phyloP scores from a whole-genome alignment of 108 stramenopile species.

The Nitzschia palea region DNA sequence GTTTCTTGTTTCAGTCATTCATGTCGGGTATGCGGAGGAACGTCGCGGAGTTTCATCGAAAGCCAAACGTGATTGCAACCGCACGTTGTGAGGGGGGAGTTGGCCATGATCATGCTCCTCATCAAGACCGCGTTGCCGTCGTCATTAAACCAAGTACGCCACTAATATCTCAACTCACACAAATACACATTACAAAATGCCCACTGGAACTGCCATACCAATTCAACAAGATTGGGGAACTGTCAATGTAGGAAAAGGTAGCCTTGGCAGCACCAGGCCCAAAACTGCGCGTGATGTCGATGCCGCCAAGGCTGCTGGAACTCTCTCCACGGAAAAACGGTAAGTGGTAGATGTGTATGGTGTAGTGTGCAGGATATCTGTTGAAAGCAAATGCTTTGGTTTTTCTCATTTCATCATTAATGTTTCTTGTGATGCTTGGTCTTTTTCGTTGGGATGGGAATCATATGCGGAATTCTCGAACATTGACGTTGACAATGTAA shows the following conservation, averaged over 20 bases:
- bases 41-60: background rate
- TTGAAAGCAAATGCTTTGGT: background rate
- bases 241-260: slow-evolving; percentile 74
- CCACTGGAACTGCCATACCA: slow-evolving; percentile 39
- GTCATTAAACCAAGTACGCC: background rate
- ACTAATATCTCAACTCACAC: slow-evolving; percentile 3
- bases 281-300: slow-evolving; percentile 56
- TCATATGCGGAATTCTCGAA: too few relatives aligned
- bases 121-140: background rate
- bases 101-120: too few relatives aligned
- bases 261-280: slow-evolving; percentile 37
- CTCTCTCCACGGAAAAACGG: slow-evolving; percentile 59
- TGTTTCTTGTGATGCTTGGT: background rate
- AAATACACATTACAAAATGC: slow-evolving; percentile 28
- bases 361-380: background rate
- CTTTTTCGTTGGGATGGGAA: too few relatives aligned
- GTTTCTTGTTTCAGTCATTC: too few relatives aligned
- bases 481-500: too few relatives aligned
- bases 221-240: slow-evolving; percentile 83
- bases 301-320: slow-evolving; percentile 56
- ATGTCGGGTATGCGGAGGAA: background rate
- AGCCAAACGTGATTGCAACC: background rate
- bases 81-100: too few relatives aligned
- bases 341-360: slow-evolving; percentile 12
- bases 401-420: slow-evolving; percentile 1